phyloP scores from a whole-genome alignment of 768 basidiomycete genomes.

The Collybia sordida region DNA sequence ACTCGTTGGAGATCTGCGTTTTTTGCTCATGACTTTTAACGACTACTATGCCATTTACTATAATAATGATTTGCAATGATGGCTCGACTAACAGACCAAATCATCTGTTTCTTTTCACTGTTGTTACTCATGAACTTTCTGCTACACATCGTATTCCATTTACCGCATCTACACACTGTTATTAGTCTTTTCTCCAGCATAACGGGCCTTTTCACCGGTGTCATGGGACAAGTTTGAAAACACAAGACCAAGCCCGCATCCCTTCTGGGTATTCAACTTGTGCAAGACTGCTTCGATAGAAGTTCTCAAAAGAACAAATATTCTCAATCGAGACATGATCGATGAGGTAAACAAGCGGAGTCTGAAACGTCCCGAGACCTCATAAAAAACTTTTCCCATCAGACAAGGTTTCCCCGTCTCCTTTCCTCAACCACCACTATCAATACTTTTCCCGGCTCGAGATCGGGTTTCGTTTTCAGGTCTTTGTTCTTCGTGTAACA shows the following conservation, averaged over 20 bases:
- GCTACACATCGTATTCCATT: slow-evolving; percentile 6
- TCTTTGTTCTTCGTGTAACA: slow-evolving; percentile 49
- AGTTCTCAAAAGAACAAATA: slow-evolving; percentile 9
- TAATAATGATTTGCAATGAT: slow-evolving; percentile 7
- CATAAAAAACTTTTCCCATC: slow-evolving; percentile 41
- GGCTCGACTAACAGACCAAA: too few species aligned
- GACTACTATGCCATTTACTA: slow-evolving; percentile 19
- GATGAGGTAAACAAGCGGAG: slow-evolving; percentile 40
- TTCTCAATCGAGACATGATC: slow-evolving; percentile 3
- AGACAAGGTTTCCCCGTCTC: slow-evolving; percentile 26
- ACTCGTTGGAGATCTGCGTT: slow-evolving; percentile 5
- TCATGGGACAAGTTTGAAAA: background rate
- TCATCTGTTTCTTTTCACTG: background rate
- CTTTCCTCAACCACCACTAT: slow-evolving; percentile 50
- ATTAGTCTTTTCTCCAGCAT: background rate
- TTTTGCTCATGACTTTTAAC: slow-evolving; percentile 21
- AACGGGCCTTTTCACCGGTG: too few species aligned
- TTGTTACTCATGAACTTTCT: background rate
- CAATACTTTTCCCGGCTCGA: slow-evolving; percentile 48
- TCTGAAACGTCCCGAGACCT: slow-evolving; percentile 36
- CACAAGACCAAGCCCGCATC: slow-evolving; percentile 9
- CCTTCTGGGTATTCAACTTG: slow-evolving; percentile 1
- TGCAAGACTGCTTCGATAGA: slow-evolving; percentile 3
- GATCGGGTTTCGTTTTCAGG: slow-evolving; percentile 56
- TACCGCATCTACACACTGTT: slow-evolving; percentile 1